Evolutionary conservation across 148 eudicot genomes (phyloP).

Genomic region (Rhododendron molle): DNA sequence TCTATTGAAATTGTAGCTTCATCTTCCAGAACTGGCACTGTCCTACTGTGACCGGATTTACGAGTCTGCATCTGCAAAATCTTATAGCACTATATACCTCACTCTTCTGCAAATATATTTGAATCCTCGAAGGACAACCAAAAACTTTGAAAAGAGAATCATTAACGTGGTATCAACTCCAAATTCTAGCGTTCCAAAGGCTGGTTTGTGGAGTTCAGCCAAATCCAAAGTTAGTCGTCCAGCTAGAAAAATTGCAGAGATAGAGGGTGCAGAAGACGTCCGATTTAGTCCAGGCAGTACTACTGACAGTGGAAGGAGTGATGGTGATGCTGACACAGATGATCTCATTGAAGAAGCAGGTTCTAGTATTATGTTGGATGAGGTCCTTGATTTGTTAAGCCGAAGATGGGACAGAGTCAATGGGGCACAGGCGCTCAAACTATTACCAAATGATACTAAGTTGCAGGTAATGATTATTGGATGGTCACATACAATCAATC

Average conservation of each 20-base stretch:
- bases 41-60: slow-evolving; percentile 89
- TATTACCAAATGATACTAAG: slow-evolving; percentile 88
- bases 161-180: slow-evolving; percentile 61
- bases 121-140: slow-evolving; percentile 78
- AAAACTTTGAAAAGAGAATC: slow-evolving; percentile 72
- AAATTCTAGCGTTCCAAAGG: slow-evolving; percentile 40
- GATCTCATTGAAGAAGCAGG: slow-evolving; percentile 59
- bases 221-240: slow-evolving; percentile 54
- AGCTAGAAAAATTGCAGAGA: slow-evolving; percentile 74
- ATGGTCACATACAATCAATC: background rate
- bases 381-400: slow-evolving; percentile 86
- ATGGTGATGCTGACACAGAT: slow-evolving; percentile 86
- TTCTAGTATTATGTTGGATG: slow-evolving; percentile 85
- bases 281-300: slow-evolving; percentile 70
- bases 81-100: slow-evolving; percentile 72
- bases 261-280: slow-evolving; percentile 82
- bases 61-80: slow-evolving; percentile 64
- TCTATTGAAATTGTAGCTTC: slow-evolving; percentile 54
- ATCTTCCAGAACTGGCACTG: slow-evolving; percentile 86
- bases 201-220: slow-evolving; percentile 30
- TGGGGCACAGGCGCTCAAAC: slow-evolving; percentile 91
- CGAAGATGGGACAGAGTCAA: slow-evolving; percentile 91
- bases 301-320: slow-evolving; percentile 95
- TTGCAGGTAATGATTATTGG: slow-evolving; percentile 56
- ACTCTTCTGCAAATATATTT: slow-evolving; percentile 88